These are phyloP conservation scores for Collariella sp. DNA, from an alignment of 495 filamentous ascomycete genomes.

Conservation along the genomic window DNA sequence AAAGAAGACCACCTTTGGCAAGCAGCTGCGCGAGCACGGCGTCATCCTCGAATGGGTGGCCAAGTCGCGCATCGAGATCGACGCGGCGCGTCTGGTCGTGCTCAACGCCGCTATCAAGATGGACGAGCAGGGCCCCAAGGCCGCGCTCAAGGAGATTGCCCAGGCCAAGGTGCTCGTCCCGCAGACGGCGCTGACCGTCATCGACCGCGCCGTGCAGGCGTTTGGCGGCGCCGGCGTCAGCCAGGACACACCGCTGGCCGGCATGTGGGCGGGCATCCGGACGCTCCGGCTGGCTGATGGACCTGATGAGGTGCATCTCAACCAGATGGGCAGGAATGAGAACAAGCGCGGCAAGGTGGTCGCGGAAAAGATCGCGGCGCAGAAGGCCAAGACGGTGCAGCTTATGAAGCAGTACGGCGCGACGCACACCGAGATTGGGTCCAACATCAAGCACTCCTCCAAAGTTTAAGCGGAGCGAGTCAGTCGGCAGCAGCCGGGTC, in stretches of 20 bases:
- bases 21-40: constrained; percentile 70
- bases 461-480: too few relatives aligned
- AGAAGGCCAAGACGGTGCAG: constrained; percentile 55
- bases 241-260: constrained; percentile 83
- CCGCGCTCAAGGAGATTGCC: constrained; percentile 74
- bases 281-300: constrained; percentile 84
- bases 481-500: neutral
- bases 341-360: constrained; percentile 60
- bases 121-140: constrained; percentile 70
- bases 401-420: constrained; percentile 56
- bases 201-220: constrained; percentile 79
- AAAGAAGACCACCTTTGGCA: constrained; percentile 75
- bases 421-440: constrained; percentile 38
- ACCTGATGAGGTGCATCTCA: constrained; percentile 87
- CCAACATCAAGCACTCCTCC: constrained; percentile 38
- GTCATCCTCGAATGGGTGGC: constrained; percentile 93
- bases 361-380: constrained; percentile 52
- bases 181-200: constrained; percentile 64
- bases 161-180: constrained; percentile 82
- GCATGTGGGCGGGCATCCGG: constrained; percentile 75
- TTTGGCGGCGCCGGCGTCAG: constrained; percentile 80
- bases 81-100: constrained; percentile 75
- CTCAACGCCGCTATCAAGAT: constrained; percentile 88
- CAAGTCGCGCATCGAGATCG: constrained; percentile 80
- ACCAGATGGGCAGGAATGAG: constrained; percentile 82